These are phyloP conservation scores for Avena eriantha DNA, from an alignment of 176 grass and related monocot genomes.

Conservation along the genomic window DNA sequence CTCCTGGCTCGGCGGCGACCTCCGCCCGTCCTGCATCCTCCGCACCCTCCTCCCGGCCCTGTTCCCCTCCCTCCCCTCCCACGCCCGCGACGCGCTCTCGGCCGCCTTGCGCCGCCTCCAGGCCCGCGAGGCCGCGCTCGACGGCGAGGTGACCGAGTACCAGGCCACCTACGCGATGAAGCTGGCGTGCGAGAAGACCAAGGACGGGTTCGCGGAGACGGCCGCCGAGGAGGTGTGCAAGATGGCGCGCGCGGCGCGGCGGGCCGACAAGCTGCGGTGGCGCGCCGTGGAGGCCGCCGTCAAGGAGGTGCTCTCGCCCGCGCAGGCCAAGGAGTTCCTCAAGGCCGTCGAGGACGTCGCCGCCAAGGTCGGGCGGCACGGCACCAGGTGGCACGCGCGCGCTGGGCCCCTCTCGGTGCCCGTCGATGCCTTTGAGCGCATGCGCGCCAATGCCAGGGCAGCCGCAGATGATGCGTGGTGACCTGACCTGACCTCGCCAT, in stretches of 20 bases:
- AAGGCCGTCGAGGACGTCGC: slow-evolving; percentile 50
- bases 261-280: slow-evolving; percentile 64
- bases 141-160: slow-evolving; percentile 65
- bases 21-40: slow-evolving; percentile 58
- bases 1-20: slow-evolving; percentile 55
- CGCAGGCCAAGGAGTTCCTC: slow-evolving; percentile 61
- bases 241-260: slow-evolving; percentile 55
- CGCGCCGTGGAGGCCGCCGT: slow-evolving; percentile 58
- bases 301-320: slow-evolving; percentile 53
- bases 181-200: slow-evolving; percentile 55
- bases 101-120: slow-evolving; percentile 46
- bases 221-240: slow-evolving; percentile 54
- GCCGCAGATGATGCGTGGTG: slow-evolving; percentile 55
- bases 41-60: slow-evolving; percentile 48
- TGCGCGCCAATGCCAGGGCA: slow-evolving; percentile 55
- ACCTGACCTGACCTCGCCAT: background rate
- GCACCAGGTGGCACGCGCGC: slow-evolving; percentile 47
- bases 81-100: slow-evolving; percentile 51
- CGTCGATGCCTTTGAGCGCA: slow-evolving; percentile 47
- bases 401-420: slow-evolving; percentile 41
- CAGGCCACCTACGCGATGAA: slow-evolving; percentile 61
- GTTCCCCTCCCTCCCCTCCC: slow-evolving; percentile 46
- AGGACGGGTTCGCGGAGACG: slow-evolving; percentile 50
- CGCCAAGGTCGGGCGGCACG: slow-evolving; percentile 39
- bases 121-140: slow-evolving; percentile 54